phyloP scores from a whole-genome alignment of 306 rosid species.

The Luffa aegyptiaca region DNA sequence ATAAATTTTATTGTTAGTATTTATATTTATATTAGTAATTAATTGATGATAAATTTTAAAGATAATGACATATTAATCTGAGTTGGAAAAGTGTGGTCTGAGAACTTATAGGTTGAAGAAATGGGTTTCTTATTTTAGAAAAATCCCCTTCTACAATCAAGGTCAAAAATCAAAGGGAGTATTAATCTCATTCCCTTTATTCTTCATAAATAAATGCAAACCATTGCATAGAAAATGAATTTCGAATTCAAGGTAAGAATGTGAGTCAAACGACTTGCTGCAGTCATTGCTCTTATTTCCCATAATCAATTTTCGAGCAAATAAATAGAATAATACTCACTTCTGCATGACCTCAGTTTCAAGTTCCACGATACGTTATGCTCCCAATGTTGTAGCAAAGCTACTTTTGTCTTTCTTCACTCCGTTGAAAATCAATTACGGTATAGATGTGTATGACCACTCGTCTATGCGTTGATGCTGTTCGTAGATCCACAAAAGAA shows the following conservation, averaged over 20 bases:
- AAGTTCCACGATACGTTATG: not conserved
- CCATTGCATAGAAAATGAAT: not conserved
- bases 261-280: not conserved
- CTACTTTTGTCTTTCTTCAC: too few species aligned
- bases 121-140: too few species aligned
- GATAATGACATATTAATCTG: too few species aligned
- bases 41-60: too few species aligned
- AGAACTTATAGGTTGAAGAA: too few species aligned
- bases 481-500: not conserved
- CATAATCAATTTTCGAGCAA: not conserved
- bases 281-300: not conserved
- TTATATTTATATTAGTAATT: too few species aligned
- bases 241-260: not conserved
- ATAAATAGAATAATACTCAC: not conserved
- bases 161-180: too few species aligned
- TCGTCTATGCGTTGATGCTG: too few species aligned
- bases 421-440: not conserved
- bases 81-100: too few species aligned
- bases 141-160: too few species aligned
- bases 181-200: not conserved
- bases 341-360: not conserved
- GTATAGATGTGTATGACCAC: not conserved
- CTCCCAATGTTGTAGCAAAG: not conserved
- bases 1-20: too few species aligned
- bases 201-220: not conserved